phyloP scores from a whole-genome alignment of 1,284 basidiomycete genomes.

The Baeospora myosura region DNA sequence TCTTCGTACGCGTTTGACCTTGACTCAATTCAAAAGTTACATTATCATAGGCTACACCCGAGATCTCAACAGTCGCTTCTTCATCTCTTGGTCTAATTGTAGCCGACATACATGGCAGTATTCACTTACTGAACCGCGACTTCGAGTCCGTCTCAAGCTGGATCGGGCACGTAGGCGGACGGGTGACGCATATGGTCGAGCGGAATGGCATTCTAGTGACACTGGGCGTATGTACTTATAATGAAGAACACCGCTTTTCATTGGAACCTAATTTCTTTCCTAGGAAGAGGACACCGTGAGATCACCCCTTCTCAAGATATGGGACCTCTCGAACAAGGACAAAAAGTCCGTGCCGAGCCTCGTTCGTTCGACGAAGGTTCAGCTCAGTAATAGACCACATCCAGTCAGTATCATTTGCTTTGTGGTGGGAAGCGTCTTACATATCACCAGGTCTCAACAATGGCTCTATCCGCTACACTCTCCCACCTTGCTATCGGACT shows the following conservation, averaged over 20 bases:
- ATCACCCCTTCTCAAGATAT: slow-evolving; percentile 82
- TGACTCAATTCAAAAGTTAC: too few species aligned
- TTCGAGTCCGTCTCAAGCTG: slow-evolving; percentile 72
- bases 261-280: slow-evolving; percentile 12
- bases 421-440: slow-evolving; percentile 7
- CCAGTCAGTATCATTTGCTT: slow-evolving; percentile 46
- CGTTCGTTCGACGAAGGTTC: slow-evolving; percentile 73
- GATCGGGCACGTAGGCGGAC: slow-evolving; percentile 68
- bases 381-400: slow-evolving; percentile 71
- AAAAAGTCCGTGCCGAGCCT: slow-evolving; percentile 67
- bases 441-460: slow-evolving; percentile 58
- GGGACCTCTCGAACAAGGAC: slow-evolving; percentile 77
- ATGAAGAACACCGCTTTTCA: slow-evolving; percentile 4
- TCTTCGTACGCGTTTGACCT: too few species aligned
- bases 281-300: slow-evolving; percentile 75
- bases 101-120: slow-evolving; percentile 76
- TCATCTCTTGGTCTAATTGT: slow-evolving; percentile 62
- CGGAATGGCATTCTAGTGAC: slow-evolving; percentile 74
- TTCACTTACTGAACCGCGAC: slow-evolving; percentile 69
- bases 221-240: slow-evolving; percentile 61
- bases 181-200: slow-evolving; percentile 83
- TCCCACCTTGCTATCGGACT: slow-evolving; percentile 87
- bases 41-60: slow-evolving; percentile 45
- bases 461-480: slow-evolving; percentile 76
- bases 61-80: slow-evolving; percentile 62